Conservation (phyloP, 176 grass and related monocot genomes). For the Oryza meridionalis region DNA sequence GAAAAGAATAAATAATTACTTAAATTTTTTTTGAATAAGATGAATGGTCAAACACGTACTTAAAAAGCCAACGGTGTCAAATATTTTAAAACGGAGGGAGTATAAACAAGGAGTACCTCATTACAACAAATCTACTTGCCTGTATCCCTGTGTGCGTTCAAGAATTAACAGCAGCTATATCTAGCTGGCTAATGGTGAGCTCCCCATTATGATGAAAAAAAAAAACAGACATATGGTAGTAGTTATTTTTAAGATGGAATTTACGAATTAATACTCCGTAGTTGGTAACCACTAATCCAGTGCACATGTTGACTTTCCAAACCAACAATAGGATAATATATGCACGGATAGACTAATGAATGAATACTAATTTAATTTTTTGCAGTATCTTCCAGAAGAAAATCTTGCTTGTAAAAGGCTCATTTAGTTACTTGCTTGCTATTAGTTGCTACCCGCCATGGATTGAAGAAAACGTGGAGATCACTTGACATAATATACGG, state of each 20-base stretch:
- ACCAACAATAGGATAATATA: neutral
- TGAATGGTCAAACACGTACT: too few species aligned
- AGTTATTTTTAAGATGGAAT: neutral
- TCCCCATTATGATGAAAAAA: neutral
- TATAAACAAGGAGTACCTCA: neutral
- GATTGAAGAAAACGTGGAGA: conserved; percentile 9
- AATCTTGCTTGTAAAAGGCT: neutral
- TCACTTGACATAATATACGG: neutral
- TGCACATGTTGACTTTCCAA: neutral
- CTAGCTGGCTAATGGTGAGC: neutral
- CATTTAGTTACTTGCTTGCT: neutral
- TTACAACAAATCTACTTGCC: neutral
- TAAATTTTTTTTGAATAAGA: too few species aligned
- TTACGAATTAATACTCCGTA: neutral
- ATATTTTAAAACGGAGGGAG: too few species aligned
- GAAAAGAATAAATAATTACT: too few species aligned
- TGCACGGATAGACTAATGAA: neutral
- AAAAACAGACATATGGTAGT: neutral
- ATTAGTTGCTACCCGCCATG: neutral
- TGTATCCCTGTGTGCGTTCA: neutral
- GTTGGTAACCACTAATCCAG: neutral
- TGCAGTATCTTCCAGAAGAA: neutral
- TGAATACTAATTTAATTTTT: neutral
- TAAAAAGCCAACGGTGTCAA: too few species aligned
- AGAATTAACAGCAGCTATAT: neutral